Conservation (phyloP, 148 eudicot genomes). For the Euryodendron excelsum region DNA sequence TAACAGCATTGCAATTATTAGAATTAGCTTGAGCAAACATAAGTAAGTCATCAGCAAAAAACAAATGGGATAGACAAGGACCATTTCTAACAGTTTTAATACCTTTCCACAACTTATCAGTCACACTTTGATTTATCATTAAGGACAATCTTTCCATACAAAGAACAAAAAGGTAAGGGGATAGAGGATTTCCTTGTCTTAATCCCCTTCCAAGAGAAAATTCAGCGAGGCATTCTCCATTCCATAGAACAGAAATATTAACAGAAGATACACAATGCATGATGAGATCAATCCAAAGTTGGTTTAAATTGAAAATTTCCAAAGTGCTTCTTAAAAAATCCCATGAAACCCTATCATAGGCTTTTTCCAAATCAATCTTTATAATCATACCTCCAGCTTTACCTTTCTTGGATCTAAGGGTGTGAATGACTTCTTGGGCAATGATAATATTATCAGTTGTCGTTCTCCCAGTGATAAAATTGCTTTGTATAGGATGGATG, state of each 20-base stretch:
- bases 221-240: neutral
- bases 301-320: neutral
- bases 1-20: too few species aligned
- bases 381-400: too few species aligned
- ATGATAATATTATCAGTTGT: neutral
- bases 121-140: too few species aligned
- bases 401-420: too few species aligned
- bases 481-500: neutral
- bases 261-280: neutral
- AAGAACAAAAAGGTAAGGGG: neutral
- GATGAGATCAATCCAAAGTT: neutral
- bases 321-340: neutral
- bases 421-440: too few species aligned
- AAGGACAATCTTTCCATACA: neutral
- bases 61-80: neutral
- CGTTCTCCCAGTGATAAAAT: neutral
- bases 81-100: neutral
- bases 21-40: neutral
- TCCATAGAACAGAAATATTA: neutral
- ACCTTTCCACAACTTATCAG: neutral
- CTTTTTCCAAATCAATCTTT: too few species aligned
- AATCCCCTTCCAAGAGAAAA: neutral
- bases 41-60: neutral
- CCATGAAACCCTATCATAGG: neutral
- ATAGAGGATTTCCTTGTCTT: neutral